Base-by-base conservation (phyloP, 1,284 basidiomycete species). In the Tilletiopsis washingtonensis region DNA sequence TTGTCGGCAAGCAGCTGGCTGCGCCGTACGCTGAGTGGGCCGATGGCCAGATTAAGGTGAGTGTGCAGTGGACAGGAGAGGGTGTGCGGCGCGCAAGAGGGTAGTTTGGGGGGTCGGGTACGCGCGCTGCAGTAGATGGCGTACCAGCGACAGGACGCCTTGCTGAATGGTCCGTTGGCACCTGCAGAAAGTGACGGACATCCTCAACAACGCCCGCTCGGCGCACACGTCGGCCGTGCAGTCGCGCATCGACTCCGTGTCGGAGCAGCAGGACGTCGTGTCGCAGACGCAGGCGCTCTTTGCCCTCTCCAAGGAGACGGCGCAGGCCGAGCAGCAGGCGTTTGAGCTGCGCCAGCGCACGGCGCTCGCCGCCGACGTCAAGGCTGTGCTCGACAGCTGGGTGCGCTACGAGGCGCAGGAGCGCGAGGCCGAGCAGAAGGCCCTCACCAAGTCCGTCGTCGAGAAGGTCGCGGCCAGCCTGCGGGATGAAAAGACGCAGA, bases 351-450 rank as follows among this genome's bases (percentile, higher is more conserved):
- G 83, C 70, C 93, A 98, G 79, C 86, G 88, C 77, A 84, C 86
- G 60, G 83, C 81, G 44, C 78, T 97, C 66, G 84, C 91, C 34
- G 63, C 84, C 45, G 94, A 98, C 78, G 80, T 96, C 75, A 98
- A 97, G 80, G 67, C 84, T 34, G 91, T 98, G 34, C 82, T 98
- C 54, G 94, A 98, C 81, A 88, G 86, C 74, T 97, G 93, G 91
- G 91, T 93, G 55, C 86, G 93, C 73, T 91, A 83, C 77, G 93
- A 98, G 80, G 91, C 94, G 74, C 88, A 91, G 76, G 81, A 84
- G 74, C 90, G 94, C 78, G 91, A 98, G 81, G 85, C 81, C 70
- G 90, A 98, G 79, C 94, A 98, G 81, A 80, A 82, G 29, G 85
- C 88, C 49, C 83, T 98, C 48, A 85, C 90, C 59, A 84, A 86